phyloP scores from a whole-genome alignment of 768 basidiomycete genomes.

The Myochromella boudieri region DNA sequence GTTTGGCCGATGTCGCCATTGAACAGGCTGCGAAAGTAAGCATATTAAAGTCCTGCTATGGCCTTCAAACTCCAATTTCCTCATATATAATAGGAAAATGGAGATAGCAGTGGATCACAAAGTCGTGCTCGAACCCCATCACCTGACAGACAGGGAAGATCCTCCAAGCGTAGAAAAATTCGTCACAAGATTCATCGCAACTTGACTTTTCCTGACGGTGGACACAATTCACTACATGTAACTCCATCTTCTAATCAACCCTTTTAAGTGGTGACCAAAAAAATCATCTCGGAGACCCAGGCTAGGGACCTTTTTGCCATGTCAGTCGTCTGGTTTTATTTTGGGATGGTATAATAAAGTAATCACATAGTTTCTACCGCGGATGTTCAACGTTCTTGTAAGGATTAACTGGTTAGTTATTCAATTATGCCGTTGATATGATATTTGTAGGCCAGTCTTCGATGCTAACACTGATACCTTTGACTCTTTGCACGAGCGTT shows the following conservation, averaged over 20 bases:
- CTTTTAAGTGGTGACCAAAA: conserved; percentile 75
- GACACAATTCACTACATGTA: conserved; percentile 2
- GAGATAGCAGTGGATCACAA: conserved; percentile 72
- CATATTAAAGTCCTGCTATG: conserved; percentile 7
- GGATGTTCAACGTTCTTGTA: conserved; percentile 88
- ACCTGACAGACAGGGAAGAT: conserved; percentile 67
- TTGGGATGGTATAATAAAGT: conserved; percentile 13
- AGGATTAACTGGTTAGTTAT: conserved; percentile 9
- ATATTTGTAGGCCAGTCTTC: conserved; percentile 63
- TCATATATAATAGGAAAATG: conserved; percentile 63
- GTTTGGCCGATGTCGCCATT: conserved; percentile 78
- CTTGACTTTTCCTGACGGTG: conserved; percentile 79
- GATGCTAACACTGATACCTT: conserved; percentile 83
- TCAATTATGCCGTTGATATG: conserved; percentile 17
- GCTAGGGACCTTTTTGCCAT: conserved; percentile 86
- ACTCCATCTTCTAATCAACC: conserved; percentile 10
- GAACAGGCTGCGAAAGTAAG: conserved; percentile 75
- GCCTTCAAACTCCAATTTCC: conserved; percentile 15
- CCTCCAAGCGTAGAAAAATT: conserved; percentile 70
- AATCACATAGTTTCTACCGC: conserved; percentile 73
- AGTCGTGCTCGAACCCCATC: conserved; percentile 75
- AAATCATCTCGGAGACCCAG: conserved; percentile 76
- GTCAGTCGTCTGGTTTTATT: conserved; percentile 39
- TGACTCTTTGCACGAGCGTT: conserved; percentile 82
- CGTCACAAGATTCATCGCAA: conserved; percentile 58